These are phyloP conservation scores for Lactarius tabidus DNA, from an alignment of 768 basidiomycete genomes.

Conservation along the genomic window DNA sequence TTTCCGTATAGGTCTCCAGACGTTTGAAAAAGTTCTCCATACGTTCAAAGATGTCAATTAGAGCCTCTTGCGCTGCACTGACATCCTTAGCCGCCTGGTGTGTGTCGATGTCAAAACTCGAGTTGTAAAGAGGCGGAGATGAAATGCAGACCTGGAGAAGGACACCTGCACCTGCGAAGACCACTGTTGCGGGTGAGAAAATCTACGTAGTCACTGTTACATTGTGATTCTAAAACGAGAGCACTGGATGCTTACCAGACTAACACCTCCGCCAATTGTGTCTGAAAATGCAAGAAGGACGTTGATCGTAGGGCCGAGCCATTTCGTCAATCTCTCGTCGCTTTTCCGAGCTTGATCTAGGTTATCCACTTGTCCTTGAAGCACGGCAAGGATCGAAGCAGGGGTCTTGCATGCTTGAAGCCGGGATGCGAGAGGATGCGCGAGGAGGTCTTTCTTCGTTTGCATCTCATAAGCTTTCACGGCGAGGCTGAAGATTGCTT, in stretches of 20 bases:
- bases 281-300: background rate
- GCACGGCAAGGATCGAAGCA: no score
- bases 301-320: no score
- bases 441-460: no score
- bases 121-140: background rate
- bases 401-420: no score
- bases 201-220: background rate
- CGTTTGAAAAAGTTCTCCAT: background rate
- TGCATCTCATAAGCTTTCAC: no score
- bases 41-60: background rate
- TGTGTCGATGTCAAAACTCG: background rate
- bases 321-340: no score
- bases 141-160: background rate
- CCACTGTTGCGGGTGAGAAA: background rate
- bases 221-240: background rate
- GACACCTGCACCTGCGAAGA: constrained; percentile 1
- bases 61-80: background rate
- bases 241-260: background rate
- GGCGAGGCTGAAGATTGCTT: no score
- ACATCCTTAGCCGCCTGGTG: background rate
- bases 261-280: background rate
- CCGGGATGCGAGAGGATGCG: no score
- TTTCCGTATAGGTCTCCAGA: background rate
- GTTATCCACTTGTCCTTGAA: no score
- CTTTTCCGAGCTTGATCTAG: no score